phyloP scores from a whole-genome alignment of 1,139 yeast genomes.

The Hemisphaericaspora lyxosophila region DNA sequence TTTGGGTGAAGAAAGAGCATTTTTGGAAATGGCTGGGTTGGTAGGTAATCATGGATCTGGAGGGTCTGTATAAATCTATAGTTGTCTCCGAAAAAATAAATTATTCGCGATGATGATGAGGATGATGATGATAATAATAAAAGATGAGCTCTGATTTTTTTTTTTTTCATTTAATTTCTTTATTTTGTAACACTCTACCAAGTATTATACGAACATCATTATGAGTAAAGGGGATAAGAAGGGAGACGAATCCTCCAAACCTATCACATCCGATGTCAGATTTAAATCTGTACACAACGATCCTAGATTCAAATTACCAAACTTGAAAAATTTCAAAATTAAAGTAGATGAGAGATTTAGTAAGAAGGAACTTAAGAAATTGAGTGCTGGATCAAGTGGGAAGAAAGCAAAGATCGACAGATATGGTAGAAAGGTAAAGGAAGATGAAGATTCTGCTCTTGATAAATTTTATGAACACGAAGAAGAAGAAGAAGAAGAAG shows the following conservation, averaged over 20 bases:
- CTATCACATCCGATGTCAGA: conserved; percentile 65
- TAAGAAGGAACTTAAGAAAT: conserved; percentile 63
- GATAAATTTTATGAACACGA: conserved; percentile 65
- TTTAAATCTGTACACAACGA: conserved; percentile 80
- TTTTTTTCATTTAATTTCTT: neutral
- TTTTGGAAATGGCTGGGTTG: conserved; percentile 87
- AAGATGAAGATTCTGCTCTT: conserved; percentile 40
- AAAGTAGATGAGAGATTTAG: conserved; percentile 86
- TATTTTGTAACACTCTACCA: neutral
- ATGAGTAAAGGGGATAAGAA: conserved; percentile 27
- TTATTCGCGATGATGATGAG: neutral
- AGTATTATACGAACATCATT: neutral
- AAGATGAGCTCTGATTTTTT: no score
- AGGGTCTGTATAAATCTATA: conserved; percentile 23
- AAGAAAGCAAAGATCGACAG: conserved; percentile 69
- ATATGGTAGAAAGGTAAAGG: conserved; percentile 70
- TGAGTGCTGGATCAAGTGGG: conserved; percentile 49
- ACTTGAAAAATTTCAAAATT: conserved; percentile 66
- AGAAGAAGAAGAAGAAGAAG: conserved; percentile 22
- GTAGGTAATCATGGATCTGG: conserved; percentile 73
- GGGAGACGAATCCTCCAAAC: conserved; percentile 15
- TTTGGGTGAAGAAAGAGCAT: conserved; percentile 79
- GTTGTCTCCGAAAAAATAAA: neutral
- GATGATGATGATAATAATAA: no score
- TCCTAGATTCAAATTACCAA: conserved; percentile 83